Conservation (phyloP, 75 land plant species). For the Selaginella tamariscina region DNA sequence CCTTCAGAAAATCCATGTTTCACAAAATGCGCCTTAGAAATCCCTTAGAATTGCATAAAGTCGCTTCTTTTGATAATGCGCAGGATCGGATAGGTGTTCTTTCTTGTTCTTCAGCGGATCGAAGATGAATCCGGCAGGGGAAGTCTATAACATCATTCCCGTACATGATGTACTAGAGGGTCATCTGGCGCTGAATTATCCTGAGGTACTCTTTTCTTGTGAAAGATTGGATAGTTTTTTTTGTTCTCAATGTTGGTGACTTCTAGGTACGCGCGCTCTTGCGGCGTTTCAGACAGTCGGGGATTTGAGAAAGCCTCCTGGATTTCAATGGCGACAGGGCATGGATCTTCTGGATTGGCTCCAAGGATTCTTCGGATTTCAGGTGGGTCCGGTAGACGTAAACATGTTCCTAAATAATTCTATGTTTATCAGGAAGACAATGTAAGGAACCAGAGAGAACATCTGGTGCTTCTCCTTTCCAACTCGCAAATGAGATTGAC, state of each 20-base stretch:
- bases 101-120: no score
- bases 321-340: slow-evolving; percentile 27
- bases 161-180: slow-evolving; percentile 66
- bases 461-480: slow-evolving; percentile 78
- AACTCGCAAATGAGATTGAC: slow-evolving; percentile 78
- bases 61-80: no score
- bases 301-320: slow-evolving; percentile 47
- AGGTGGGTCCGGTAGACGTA: slow-evolving; percentile 15
- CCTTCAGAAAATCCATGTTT: no score
- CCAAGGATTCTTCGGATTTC: slow-evolving; percentile 71
- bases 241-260: neutral
- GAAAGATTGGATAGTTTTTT: neutral
- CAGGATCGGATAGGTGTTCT: no score
- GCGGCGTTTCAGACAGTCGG: slow-evolving; percentile 60
- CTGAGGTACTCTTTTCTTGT: slow-evolving; percentile 30
- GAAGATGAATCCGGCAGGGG: slow-evolving; percentile 10
- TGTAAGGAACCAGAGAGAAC: slow-evolving; percentile 90
- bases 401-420: neutral
- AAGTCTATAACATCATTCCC: slow-evolving; percentile 73
- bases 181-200: slow-evolving; percentile 68
- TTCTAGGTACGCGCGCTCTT: slow-evolving; percentile 59
- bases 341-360: slow-evolving; percentile 93
- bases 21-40: no score
- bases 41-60: no score
- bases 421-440: slow-evolving; percentile 30